A percentile compares a stretch with the other conserved stretches of the same genome.
These are phyloP conservation scores for Huntiella omanensis DNA, from an alignment of 2,329 filamentous ascomycete species.

Conservation along the genomic window DNA sequence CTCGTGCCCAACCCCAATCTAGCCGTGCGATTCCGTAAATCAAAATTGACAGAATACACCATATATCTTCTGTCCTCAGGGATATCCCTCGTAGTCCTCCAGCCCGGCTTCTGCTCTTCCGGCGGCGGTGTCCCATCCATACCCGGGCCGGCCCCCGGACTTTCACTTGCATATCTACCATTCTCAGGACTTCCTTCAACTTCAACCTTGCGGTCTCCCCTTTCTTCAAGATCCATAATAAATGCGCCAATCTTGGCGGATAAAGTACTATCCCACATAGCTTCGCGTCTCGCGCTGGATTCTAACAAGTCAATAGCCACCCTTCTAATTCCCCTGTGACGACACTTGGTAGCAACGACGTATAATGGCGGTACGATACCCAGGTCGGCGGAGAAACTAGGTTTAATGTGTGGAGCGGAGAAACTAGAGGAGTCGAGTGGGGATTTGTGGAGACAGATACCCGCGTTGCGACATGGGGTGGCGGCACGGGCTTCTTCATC, in stretches of 20 bases:
- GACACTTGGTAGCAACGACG: conserved; percentile 47
- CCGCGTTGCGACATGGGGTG: conserved; percentile 25
- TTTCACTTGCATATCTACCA: not conserved
- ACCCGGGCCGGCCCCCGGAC: not conserved
- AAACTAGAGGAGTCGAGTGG: conserved; percentile 23
- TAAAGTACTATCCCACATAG: conserved; percentile 50
- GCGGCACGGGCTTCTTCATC: conserved; percentile 34
- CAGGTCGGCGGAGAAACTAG: conserved; percentile 43
- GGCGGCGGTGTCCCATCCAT: not conserved
- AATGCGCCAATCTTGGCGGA: conserved; percentile 35
- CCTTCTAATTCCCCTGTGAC: conserved; percentile 34
- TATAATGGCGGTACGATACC: conserved; percentile 47
- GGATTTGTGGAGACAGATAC: conserved; percentile 24
- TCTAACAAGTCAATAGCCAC: conserved; percentile 42
- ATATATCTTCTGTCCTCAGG: conserved; percentile 37
- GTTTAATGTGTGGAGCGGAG: conserved; percentile 33
- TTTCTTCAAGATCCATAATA: conserved; percentile 37
- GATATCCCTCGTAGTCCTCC: conserved; percentile 16
- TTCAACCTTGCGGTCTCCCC: conserved; percentile 12
- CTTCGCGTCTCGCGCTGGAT: conserved; percentile 42
- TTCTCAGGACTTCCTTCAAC: not conserved
- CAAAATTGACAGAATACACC: conserved; percentile 36
- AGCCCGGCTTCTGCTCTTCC: not conserved
- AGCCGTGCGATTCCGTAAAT: conserved; percentile 32
- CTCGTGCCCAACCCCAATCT: conserved; percentile 34